Evolutionary conservation across 1,139 yeast genomes (phyloP).

Genomic region (Yamadazyma sp.): DNA sequence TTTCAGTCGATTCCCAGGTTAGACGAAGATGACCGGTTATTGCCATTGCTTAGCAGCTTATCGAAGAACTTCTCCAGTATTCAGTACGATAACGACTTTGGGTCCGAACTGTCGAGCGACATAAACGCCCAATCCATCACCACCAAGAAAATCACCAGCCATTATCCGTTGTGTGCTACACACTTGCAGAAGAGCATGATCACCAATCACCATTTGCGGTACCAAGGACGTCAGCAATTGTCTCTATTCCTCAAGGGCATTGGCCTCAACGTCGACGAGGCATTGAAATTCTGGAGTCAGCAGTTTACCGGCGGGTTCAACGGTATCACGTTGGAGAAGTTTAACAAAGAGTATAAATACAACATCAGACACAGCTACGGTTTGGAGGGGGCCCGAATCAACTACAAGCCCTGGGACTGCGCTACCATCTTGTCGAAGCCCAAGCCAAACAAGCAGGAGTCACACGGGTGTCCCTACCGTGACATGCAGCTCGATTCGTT

Average conservation of each 20-base stretch:
- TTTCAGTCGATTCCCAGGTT: constrained; percentile 79
- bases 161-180: constrained; percentile 83
- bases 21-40: constrained; percentile 87
- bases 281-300: constrained; percentile 78
- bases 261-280: constrained; percentile 85
- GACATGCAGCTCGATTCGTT: constrained; percentile 67
- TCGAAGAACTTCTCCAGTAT: constrained; percentile 69
- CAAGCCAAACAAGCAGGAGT: constrained; percentile 68
- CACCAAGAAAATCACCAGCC: constrained; percentile 52
- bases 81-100: constrained; percentile 44
- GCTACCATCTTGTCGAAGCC: constrained; percentile 72
- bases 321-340: constrained; percentile 64
- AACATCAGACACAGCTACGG: constrained; percentile 89
- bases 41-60: constrained; percentile 79
- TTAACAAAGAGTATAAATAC: constrained; percentile 84
- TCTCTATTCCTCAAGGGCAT: constrained; percentile 84
- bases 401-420: constrained; percentile 87
- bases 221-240: constrained; percentile 82
- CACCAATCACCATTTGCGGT: constrained; percentile 70
- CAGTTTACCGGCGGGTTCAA: constrained; percentile 57
- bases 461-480: constrained; percentile 92
- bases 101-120: constrained; percentile 39
- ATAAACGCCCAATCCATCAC: constrained; percentile 67
- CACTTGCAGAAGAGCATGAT: constrained; percentile 63
- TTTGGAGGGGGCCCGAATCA: constrained; percentile 83